Base-by-base conservation (phyloP, 129 eudicot genomes). In the Centaurea solstitialis region DNA sequence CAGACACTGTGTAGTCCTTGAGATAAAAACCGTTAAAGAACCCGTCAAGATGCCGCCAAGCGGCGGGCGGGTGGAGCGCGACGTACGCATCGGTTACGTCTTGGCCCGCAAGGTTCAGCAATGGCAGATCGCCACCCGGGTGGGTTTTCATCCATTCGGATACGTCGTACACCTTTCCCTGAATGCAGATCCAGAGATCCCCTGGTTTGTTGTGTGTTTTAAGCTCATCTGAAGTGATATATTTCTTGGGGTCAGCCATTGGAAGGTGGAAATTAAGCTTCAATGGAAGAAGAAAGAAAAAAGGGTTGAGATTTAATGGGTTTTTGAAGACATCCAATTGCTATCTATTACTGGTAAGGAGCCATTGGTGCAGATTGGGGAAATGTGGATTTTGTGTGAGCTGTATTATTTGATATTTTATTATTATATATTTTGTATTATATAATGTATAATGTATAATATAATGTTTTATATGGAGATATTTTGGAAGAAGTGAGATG, bases 131-230 rank as follows among this genome's bases (percentile, higher is more conserved):
- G 9, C 94, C 97, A 72, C 94, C 97, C 1, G 97, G 97, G 72
- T 91, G 97, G 20, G 67, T 53, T 9, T 89, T 86, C 28, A 76
- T 76, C 97, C 97, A 91, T 0, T 89, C 75, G 0, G 93, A 81
- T 1, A 91, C 97, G 65, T 91, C 93, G 68, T 86, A 91, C 45
- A 91, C 84, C 47, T 89, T 91, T 0, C 97, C 97, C 22, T 89
- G 93, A 12, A 89, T 87, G 11, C 92, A 87, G 81, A 91, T 91
- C 97, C 97, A 91, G 0, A 91, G 86, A 84, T 91, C 92, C 68
- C 91, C 89, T 45, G 76, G 75, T 78, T 89, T 87, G 76, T 86
- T 89, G 83, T 91, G 97, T 3, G 75, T 84, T 79, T 80, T 89
- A 50, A 91, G 91, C 76, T 91, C 97, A 17, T 89, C 86, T 30